These are phyloP conservation scores for Serendipita vermifera DNA, from an alignment of 768 basidiomycete genomes.

Conservation along the genomic window DNA sequence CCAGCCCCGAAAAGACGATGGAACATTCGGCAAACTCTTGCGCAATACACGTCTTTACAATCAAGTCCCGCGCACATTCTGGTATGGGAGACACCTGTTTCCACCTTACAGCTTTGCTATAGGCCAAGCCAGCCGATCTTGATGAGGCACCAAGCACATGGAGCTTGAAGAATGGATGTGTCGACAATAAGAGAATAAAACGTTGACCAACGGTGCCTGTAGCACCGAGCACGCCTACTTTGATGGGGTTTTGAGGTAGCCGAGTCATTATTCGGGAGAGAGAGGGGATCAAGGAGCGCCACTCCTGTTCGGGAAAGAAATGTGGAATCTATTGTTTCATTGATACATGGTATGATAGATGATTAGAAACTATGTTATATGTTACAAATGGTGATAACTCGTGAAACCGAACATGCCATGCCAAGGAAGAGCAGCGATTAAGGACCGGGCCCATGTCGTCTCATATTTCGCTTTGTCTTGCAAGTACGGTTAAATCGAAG, in stretches of 20 bases:
- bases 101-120: conserved; percentile 65
- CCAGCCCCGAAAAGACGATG: conserved; percentile 90
- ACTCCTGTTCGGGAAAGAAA: neutral
- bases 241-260: conserved; percentile 18
- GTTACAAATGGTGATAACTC: too few relatives aligned
- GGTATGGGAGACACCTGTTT: conserved; percentile 79
- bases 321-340: too few relatives aligned
- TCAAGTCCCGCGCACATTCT: conserved; percentile 39
- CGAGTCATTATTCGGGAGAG: neutral
- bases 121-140: conserved; percentile 74
- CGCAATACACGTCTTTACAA: conserved; percentile 66
- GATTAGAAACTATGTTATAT: too few relatives aligned
- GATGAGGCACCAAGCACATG: conserved; percentile 81
- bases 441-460: too few relatives aligned
- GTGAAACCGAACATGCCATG: too few relatives aligned
- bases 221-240: conserved; percentile 72
- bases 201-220: conserved; percentile 94
- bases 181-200: conserved; percentile 76
- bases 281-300: neutral
- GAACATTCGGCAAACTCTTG: conserved; percentile 67
- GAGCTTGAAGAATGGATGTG: conserved; percentile 83
- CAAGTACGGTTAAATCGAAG: too few relatives aligned
- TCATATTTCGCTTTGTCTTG: too few relatives aligned
- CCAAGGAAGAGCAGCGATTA: too few relatives aligned
- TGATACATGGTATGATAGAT: too few relatives aligned